phyloP scores from a whole-genome alignment of 1,139 yeast species.

The Sugiyamaella japonica region DNA sequence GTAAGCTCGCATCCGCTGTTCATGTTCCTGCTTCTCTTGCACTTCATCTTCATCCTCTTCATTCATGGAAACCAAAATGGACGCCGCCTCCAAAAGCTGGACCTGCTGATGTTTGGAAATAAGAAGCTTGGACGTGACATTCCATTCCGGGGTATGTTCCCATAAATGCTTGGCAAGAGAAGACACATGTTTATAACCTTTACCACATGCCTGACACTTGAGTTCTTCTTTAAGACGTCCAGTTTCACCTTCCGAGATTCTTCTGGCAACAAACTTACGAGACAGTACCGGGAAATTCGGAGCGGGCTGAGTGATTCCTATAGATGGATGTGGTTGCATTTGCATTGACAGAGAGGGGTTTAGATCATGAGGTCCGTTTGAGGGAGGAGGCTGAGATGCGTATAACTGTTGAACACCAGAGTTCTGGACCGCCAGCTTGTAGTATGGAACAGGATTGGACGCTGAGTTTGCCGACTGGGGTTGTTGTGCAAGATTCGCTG shows the following conservation, averaged over 20 bases:
- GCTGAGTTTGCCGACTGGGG: background rate
- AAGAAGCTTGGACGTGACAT: constrained; percentile 71
- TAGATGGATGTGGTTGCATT: background rate
- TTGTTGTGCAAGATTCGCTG: constrained; percentile 4
- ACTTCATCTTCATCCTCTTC: constrained; percentile 45
- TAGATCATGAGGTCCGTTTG: background rate
- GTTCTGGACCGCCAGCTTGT: constrained; percentile 18
- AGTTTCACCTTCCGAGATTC: constrained; percentile 83
- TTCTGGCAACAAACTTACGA: constrained; percentile 74
- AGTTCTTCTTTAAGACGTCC: constrained; percentile 80
- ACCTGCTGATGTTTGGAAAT: constrained; percentile 93
- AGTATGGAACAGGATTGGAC: constrained; percentile 10
- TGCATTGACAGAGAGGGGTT: background rate
- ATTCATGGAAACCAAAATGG: constrained; percentile 79
- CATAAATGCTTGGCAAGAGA: constrained; percentile 75
- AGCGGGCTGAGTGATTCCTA: constrained; percentile 6
- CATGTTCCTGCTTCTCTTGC: constrained; percentile 2
- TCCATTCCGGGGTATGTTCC: constrained; percentile 94
- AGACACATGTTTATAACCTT: constrained; percentile 83
- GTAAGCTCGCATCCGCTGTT: background rate
- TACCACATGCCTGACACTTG: constrained; percentile 87
- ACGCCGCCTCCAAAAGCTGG: constrained; percentile 83
- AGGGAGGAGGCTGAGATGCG: background rate
- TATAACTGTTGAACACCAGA: constrained; percentile 1
- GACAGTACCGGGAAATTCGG: constrained; percentile 43